Evolutionary conservation across 2,329 filamentous ascomycete species (phyloP).

Genomic region (Trichoderma atrobrunneum): DNA sequence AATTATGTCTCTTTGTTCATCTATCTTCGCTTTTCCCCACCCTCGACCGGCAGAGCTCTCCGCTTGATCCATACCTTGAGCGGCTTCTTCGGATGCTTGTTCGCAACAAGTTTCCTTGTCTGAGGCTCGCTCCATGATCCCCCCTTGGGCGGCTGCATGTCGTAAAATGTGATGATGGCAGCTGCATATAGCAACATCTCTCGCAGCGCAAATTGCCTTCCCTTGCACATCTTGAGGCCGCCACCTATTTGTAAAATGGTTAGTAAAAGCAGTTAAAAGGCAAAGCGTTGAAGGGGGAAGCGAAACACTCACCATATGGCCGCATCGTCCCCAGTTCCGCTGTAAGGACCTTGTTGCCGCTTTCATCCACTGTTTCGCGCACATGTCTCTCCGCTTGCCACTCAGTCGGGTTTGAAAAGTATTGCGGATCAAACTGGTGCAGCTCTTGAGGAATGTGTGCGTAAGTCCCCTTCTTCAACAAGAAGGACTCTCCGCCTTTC

Average conservation of each 20-base stretch:
- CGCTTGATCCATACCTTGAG: conserved; percentile 36
- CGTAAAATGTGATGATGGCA: conserved; percentile 37
- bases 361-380: conserved; percentile 26
- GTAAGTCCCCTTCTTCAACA: conserved; percentile 36
- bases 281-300: neutral
- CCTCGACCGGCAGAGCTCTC: conserved; percentile 20
- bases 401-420: conserved; percentile 34
- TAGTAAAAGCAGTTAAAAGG: neutral
- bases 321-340: conserved; percentile 30
- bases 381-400: conserved; percentile 38
- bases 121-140: conserved; percentile 29
- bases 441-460: conserved; percentile 35
- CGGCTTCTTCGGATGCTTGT: conserved; percentile 27
- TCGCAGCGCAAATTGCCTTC: conserved; percentile 32
- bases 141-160: conserved; percentile 33
- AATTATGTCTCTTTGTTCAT: neutral
- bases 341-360: conserved; percentile 25
- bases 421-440: conserved; percentile 35
- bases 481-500: conserved; percentile 24
- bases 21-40: neutral
- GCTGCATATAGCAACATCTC: conserved; percentile 37
- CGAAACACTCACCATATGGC: conserved; percentile 33
- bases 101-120: conserved; percentile 28
- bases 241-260: conserved; percentile 27
- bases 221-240: conserved; percentile 34